Percentiles rank a stretch among this genome's conserved stretches.
Evolutionary conservation across 108 stramenopile species (phyloP).

Genomic region (Cyclotella sp.): DNA sequence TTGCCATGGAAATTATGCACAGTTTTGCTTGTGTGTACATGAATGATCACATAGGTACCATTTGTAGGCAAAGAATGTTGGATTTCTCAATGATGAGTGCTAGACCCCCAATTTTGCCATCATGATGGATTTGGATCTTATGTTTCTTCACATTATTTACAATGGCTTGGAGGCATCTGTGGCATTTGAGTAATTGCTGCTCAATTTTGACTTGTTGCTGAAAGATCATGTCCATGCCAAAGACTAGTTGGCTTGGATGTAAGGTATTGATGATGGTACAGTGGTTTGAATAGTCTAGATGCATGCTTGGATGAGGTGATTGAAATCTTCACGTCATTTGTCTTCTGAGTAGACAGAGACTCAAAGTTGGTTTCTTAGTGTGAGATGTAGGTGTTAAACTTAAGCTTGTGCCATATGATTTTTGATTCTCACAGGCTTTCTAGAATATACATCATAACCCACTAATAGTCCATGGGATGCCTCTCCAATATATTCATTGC

Average conservation of each 20-base stretch:
- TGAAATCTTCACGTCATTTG: slow-evolving; percentile 2
- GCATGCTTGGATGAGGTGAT: slow-evolving; percentile 21
- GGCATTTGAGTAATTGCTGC: slow-evolving; percentile 7
- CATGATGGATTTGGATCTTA: slow-evolving; percentile 13
- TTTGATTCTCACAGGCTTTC: slow-evolving; percentile 35
- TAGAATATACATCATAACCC: slow-evolving; percentile 31
- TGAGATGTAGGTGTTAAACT: slow-evolving; percentile 54
- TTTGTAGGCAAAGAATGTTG: too few relatives aligned
- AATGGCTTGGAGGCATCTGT: not conserved
- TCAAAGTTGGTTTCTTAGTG: slow-evolving; percentile 1
- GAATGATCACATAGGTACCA: too few relatives aligned
- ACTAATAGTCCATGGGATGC: slow-evolving; percentile 42
- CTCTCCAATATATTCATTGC: slow-evolving; percentile 55
- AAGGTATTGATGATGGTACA: not conserved
- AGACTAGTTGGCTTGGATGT: slow-evolving; percentile 17
- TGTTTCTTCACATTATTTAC: slow-evolving; percentile 20
- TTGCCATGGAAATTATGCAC: too few relatives aligned
- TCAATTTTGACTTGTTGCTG: slow-evolving; percentile 5
- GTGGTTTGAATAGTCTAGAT: not conserved
- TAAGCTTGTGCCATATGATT: slow-evolving; percentile 56
- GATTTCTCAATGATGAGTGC: too few relatives aligned
- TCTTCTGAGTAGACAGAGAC: not conserved
- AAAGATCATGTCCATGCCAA: too few relatives aligned
- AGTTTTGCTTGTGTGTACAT: too few relatives aligned
- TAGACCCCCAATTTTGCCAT: slow-evolving; percentile 7